Conservation (phyloP, 2,329 filamentous ascomycete genomes). For the Zarea fungicola region DNA sequence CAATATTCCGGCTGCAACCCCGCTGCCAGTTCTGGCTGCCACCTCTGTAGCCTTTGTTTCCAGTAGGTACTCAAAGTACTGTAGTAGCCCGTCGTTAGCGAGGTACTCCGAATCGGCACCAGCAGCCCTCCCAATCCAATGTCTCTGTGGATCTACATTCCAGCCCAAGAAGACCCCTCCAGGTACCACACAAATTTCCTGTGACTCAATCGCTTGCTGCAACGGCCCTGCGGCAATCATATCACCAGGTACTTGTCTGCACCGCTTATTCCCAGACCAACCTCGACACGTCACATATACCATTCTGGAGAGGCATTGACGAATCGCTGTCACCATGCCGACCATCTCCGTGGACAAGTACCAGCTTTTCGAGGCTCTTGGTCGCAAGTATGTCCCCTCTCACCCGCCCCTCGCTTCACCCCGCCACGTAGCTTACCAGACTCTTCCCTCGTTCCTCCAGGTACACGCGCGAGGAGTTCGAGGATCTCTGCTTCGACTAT, state of each 20-base stretch:
- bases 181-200: conserved; percentile 30
- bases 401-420: conserved; percentile 15
- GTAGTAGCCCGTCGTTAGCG: conserved; percentile 13
- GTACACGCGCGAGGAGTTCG: conserved; percentile 90
- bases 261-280: background rate
- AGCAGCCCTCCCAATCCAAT: background rate
- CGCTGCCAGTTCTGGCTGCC: background rate
- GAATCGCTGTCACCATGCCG: conserved; percentile 60
- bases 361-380: conserved; percentile 87
- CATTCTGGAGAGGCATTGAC: conserved; percentile 19
- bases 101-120: conserved; percentile 12
- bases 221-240: background rate
- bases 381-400: conserved; percentile 59
- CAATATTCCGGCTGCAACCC: conserved; percentile 11
- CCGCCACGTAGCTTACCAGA: conserved; percentile 18
- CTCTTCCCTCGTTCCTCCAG: conserved; percentile 34
- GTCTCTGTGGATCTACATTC: conserved; percentile 9
- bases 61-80: too few relatives aligned
- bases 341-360: conserved; percentile 97
- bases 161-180: conserved; percentile 5
- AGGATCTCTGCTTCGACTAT: conserved; percentile 97
- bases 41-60: too few relatives aligned
- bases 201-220: conserved; percentile 31
- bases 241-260: conserved; percentile 6
- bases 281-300: background rate